These are phyloP conservation scores for Colletotrichum magnum DNA, from an alignment of 2,329 filamentous ascomycete species.

Conservation along the genomic window DNA sequence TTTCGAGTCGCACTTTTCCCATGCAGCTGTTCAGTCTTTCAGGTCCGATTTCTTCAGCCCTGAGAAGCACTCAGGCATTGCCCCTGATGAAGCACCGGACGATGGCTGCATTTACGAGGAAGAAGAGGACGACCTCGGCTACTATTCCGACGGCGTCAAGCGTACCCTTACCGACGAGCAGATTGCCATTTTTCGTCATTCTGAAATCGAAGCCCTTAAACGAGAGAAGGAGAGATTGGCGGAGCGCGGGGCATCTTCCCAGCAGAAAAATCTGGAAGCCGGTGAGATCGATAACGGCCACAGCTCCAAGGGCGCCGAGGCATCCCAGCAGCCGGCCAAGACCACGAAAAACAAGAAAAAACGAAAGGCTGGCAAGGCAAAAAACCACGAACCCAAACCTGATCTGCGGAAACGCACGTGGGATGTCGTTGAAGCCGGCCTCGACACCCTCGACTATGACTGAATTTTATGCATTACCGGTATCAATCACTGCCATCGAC, in stretches of 20 bases:
- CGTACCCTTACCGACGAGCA: constrained; percentile 93
- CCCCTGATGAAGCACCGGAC: constrained; percentile 44
- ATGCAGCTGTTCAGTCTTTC: constrained; percentile 61
- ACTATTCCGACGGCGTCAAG: constrained; percentile 88
- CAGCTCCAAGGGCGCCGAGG: constrained; percentile 32
- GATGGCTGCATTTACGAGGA: constrained; percentile 52
- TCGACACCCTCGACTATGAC: constrained; percentile 74
- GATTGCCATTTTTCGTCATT: constrained; percentile 90
- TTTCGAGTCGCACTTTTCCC: constrained; percentile 72
- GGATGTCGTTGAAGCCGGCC: constrained; percentile 74
- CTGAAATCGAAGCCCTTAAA: constrained; percentile 81
- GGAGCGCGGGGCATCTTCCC: constrained; percentile 18
- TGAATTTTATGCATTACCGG: constrained; percentile 40
- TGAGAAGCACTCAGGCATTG: constrained; percentile 42
- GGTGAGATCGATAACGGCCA: constrained; percentile 51
- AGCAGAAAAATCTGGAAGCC: constrained; percentile 41
- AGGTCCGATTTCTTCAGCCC: constrained; percentile 59
- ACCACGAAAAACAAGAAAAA: constrained; percentile 54
- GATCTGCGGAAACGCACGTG: constrained; percentile 77
- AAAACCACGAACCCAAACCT: constrained; percentile 65
- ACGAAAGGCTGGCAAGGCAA: constrained; percentile 55
- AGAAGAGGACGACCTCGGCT: constrained; percentile 81
- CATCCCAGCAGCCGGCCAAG: constrained; percentile 32
- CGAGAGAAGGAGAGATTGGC: constrained; percentile 55
- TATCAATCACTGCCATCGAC: not conserved